Evolutionary conservation across 2,329 filamentous ascomycete species (phyloP), one percentile per base, ranked within the genome.

Genomic region (Fusarium sp.): DNA sequence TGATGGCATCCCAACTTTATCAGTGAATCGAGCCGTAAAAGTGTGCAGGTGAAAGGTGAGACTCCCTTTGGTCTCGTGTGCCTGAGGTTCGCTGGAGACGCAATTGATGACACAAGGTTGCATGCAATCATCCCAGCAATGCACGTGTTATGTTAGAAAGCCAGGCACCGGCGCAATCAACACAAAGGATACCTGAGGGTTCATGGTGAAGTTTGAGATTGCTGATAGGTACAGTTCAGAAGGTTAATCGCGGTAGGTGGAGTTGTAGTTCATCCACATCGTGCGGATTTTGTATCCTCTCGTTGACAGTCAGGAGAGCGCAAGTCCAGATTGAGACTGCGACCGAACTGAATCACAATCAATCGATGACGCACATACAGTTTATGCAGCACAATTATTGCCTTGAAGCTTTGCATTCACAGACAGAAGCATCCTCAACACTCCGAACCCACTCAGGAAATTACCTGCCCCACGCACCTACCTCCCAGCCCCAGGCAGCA

Each of bases 51-150:
- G 2, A 42, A 14, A 13, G 68, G 53, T 9, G 68, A 75, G 57
- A 64, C 70, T 4, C 62, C 76, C n/a, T 67, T 75, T 14, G 67
- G 66, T 44, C 67, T 77, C 31, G 68, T 73, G 4, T 60, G 65
- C 16, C 73, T 76, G 56, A 74, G 76, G n/a, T 78, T 74, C 59
- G 58, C 77, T 33, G 77, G 76, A 36, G 76, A 78, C 50, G 69
- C 75, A 13, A 74, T 73, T 51, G 65, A 62, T 2, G 75, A 77
- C 60, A 54, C 66, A 10, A 73, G 65, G 7, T 74, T 16, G 29
- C 25, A 20, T 33, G 16, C 16, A n/a, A 18, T 20, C 27, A 54
- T 77, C 36, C 70, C 77, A 11, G 76, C 69, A 13, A 77, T 79
- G 76, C 64, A 73, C 61, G 68, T 74, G 23, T 56, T 77, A 23